Percentiles rank a stretch among this genome's conserved stretches.
phyloP scores from a whole-genome alignment of 2,329 filamentous ascomycete genomes.

The Fusarium vanettenii region DNA sequence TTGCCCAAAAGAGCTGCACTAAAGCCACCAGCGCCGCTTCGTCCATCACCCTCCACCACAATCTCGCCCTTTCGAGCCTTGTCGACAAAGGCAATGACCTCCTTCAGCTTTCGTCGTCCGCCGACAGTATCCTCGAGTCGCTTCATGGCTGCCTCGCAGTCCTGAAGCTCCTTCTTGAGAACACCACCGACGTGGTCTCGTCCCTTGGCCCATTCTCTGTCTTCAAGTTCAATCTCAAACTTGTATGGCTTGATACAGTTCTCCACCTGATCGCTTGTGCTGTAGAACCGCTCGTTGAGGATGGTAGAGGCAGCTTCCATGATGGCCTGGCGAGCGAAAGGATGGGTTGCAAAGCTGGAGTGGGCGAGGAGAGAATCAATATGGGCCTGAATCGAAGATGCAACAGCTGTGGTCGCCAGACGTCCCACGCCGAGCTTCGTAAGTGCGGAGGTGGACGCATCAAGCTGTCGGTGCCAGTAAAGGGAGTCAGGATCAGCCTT shows the following conservation, averaged over 20 bases:
- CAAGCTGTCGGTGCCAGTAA: slow-evolving; percentile 94
- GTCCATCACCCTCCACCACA: slow-evolving; percentile 83
- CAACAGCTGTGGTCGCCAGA: slow-evolving; percentile 90
- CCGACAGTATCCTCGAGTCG: slow-evolving; percentile 82
- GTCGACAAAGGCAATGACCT: slow-evolving; percentile 93
- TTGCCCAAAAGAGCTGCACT: slow-evolving; percentile 85
- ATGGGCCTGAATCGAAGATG: slow-evolving; percentile 85
- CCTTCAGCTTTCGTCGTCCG: slow-evolving; percentile 84
- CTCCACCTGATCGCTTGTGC: slow-evolving; percentile 96
- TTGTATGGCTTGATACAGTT: slow-evolving; percentile 99
- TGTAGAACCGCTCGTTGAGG: slow-evolving; percentile 93
- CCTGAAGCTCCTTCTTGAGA: slow-evolving; percentile 87
- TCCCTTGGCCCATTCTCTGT: slow-evolving; percentile 86
- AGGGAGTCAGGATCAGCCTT: slow-evolving; percentile 86
- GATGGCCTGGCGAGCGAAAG: slow-evolving; percentile 93
- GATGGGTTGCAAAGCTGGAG: slow-evolving; percentile 90
- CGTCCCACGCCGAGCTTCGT: slow-evolving; percentile 96
- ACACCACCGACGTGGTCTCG: slow-evolving; percentile 84
- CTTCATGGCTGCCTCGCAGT: slow-evolving; percentile 83
- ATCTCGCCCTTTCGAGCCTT: slow-evolving; percentile 88
- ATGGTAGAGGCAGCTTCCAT: slow-evolving; percentile 90
- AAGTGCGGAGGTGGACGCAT: slow-evolving; percentile 88
- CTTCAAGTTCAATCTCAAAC: slow-evolving; percentile 95
- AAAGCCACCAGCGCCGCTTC: slow-evolving; percentile 91
- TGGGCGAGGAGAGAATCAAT: slow-evolving; percentile 81